Base-by-base conservation (phyloP, 345 rosid genomes). In the Durio zibethinus region DNA sequence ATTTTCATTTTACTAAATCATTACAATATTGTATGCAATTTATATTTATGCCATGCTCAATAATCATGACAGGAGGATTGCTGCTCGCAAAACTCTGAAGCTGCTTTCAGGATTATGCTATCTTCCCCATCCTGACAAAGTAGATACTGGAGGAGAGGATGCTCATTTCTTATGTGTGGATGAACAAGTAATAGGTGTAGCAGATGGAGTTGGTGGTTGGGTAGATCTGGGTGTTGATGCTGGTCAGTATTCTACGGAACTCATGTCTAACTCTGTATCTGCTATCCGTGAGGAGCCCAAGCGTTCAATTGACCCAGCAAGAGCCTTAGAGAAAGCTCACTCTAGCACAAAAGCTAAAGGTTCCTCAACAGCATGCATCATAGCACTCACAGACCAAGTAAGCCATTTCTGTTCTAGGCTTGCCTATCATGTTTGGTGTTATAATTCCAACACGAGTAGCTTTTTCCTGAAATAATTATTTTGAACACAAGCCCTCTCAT, bases 161-260 rank as follows among this genome's bases (percentile, higher is more conserved):
- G 99, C 99, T 21, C 99, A 96, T 78, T 96, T 96, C 75, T 87
- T 96, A 36, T 93, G 97, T 81, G 47, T 86, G 15, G 92, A 93
- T 78, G 90, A 89, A 79, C 97, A 96, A 64, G 99, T 97, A 20
- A 67, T 96, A 43, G 98, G 98, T 54, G 93, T 93, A 81, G 99
- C 99, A 36, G 99, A 96, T 84, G 99, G 98, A 67, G 99, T 96
- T 81, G 99, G 99, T 60, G 99, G 98, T 47, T 96, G 99, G 99
- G 99, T 98, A 15, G 96, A 88, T 81, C 88, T 83, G 16, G 99
- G 99, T 76, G 88, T 96, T 57, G 91, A 96, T 85, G 67, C 99
- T 16, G 99, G 99, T 77, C 77, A 0, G 57, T 96, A 91, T 78
- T 93, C 99, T 27, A 84, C 97, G 73, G 98, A 96, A 81, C 97